A percentile compares a stretch with the other conserved stretches of the same genome.
These are phyloP conservation scores for Chamaecyparis obtusa DNA, from an alignment of 75 land plant species.

Conservation along the genomic window DNA sequence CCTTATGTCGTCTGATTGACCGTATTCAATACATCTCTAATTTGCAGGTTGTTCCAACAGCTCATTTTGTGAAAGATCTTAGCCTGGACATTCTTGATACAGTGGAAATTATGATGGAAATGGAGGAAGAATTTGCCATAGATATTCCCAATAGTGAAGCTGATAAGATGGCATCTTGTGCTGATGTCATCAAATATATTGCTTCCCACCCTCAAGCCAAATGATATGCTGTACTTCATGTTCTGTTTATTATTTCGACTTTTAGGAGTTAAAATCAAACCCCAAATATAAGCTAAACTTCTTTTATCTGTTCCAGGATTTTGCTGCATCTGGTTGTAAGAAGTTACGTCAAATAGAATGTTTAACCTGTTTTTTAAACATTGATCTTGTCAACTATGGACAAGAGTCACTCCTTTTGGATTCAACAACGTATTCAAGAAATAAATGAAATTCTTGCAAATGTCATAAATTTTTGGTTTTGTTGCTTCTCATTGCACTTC, in stretches of 20 bases:
- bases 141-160: conserved; percentile 31
- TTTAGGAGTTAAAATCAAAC: neutral
- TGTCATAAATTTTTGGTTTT: neutral
- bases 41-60: conserved; percentile 25
- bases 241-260: neutral
- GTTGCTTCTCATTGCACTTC: neutral
- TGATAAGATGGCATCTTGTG: conserved; percentile 23
- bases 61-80: conserved; percentile 29
- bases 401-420: conserved; percentile 4
- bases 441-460: neutral
- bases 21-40: neutral
- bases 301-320: neutral
- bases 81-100: conserved; percentile 31
- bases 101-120: conserved; percentile 33
- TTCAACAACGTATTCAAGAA: neutral
- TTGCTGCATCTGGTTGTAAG: neutral
- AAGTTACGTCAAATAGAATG: neutral
- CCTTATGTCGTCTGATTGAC: neutral
- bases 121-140: conserved; percentile 40
- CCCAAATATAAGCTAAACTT: neutral
- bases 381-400: neutral
- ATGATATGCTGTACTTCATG: neutral
- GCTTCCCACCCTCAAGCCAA: conserved; percentile 39
- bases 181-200: conserved; percentile 29
- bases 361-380: neutral